Evolutionary conservation across 139 green algal species (phyloP).

Genomic region (Chlamydomonas sp.): DNA sequence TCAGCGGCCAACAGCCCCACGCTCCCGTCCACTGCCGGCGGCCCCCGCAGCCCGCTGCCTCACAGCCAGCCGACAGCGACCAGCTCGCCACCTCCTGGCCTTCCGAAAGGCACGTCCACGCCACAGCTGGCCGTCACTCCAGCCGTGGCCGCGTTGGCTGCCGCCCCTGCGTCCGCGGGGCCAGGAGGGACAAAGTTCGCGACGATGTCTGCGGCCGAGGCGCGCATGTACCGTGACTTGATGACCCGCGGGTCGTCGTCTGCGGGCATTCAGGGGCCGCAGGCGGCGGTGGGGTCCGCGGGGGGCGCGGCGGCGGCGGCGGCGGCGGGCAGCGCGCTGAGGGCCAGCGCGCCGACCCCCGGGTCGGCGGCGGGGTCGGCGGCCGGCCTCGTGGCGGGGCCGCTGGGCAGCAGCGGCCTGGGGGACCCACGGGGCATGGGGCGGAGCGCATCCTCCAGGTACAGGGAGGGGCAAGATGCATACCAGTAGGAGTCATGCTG

Average conservation of each 20-base stretch:
- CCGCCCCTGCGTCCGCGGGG: neutral
- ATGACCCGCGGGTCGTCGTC: neutral
- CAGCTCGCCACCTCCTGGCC: constrained; percentile 1
- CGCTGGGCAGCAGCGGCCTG: neutral
- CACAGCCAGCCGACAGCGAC: no score
- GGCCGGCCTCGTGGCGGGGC: neutral
- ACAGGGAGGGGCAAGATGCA: no score
- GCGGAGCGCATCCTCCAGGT: no score
- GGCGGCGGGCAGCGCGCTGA: neutral
- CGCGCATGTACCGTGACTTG: constrained; percentile 21
- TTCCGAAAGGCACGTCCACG: neutral
- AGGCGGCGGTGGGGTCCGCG: neutral
- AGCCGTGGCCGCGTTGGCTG: no score
- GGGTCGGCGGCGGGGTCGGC: neutral
- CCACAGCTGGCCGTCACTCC: no score
- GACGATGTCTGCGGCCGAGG: constrained; percentile 28
- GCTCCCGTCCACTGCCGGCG: no score
- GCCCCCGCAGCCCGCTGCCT: no score
- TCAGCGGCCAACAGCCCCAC: no score
- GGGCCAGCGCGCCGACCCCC: neutral
- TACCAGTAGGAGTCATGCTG: no score
- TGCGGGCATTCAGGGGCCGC: neutral
- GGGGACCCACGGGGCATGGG: neutral
- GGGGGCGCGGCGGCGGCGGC: neutral
- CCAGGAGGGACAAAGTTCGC: neutral